These are phyloP conservation scores for Ceratocystis cacaofunesta DNA, from an alignment of 2,329 filamentous ascomycete species.

Conservation along the genomic window DNA sequence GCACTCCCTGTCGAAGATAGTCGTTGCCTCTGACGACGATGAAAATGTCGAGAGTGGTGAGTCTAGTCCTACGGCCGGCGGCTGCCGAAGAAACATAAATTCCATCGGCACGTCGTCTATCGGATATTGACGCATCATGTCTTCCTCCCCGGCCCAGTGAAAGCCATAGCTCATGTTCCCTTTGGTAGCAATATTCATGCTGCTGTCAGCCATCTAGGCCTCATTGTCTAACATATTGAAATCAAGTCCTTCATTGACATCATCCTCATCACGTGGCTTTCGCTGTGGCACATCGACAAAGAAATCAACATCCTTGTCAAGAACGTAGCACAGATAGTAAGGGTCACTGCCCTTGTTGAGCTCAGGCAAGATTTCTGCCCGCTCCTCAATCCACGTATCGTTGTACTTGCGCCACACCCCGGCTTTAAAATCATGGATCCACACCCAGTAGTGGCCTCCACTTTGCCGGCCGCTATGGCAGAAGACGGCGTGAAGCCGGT, in stretches of 20 bases:
- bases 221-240: conserved; percentile 10
- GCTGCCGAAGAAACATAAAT: background rate
- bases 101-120: background rate
- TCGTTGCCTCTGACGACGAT: background rate
- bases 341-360: conserved; percentile 59
- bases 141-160: background rate
- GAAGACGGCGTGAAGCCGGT: conserved; percentile 80
- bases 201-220: conserved; percentile 7
- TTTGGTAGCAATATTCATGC: background rate
- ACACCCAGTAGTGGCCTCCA: conserved; percentile 91
- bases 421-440: conserved; percentile 71
- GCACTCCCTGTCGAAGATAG: background rate
- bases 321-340: conserved; percentile 73
- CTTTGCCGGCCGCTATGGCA: conserved; percentile 64
- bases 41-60: background rate
- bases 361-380: conserved; percentile 54
- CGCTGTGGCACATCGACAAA: conserved; percentile 34
- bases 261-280: conserved; percentile 14
- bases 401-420: conserved; percentile 89
- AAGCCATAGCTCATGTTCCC: background rate
- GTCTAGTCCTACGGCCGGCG: background rate
- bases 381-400: conserved; percentile 58
- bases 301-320: conserved; percentile 45
- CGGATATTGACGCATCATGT: background rate
- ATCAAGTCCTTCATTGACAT: conserved; percentile 1